Evolutionary conservation across 1,139 yeast genomes (phyloP).

Genomic region (Blastobotrys ciferrii): DNA sequence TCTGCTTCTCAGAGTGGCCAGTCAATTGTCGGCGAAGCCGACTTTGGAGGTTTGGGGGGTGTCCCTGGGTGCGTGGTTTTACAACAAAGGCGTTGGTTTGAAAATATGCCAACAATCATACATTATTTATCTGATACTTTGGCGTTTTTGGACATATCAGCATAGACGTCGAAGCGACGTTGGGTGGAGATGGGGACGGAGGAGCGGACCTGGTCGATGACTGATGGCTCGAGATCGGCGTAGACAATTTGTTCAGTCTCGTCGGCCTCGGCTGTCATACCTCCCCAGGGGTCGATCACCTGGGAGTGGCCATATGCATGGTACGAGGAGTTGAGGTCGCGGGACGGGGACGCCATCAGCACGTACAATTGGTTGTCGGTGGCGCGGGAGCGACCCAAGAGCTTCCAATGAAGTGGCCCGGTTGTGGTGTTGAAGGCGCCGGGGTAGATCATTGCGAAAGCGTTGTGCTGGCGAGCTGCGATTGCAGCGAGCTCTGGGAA

Average conservation of each 20-base stretch:
- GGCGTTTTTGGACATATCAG: constrained; percentile 55
- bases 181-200: constrained; percentile 78
- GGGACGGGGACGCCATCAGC: constrained; percentile 82
- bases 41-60: too few species aligned
- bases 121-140: constrained; percentile 27
- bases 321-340: constrained; percentile 68
- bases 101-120: too few species aligned
- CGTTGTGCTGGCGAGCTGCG: constrained; percentile 63
- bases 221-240: constrained; percentile 71
- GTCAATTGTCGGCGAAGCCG: too few species aligned
- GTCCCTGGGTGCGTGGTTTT: too few species aligned
- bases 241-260: constrained; percentile 78
- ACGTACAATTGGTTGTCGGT: constrained; percentile 85
- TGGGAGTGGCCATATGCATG: constrained; percentile 93
- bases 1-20: too few species aligned
- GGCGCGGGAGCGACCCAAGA: constrained; percentile 82
- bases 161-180: constrained; percentile 82
- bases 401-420: constrained; percentile 93
- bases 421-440: constrained; percentile 96
- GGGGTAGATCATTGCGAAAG: constrained; percentile 90
- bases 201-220: constrained; percentile 58
- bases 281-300: constrained; percentile 85
- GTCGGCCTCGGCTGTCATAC: constrained; percentile 76
- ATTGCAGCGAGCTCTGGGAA: constrained; percentile 87
- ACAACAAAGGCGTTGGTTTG: too few species aligned